Evolutionary conservation across 2,329 filamentous ascomycete genomes (phyloP), one percentile per base, ranked within the genome.

Genomic region (Meredithiella fracta): DNA sequence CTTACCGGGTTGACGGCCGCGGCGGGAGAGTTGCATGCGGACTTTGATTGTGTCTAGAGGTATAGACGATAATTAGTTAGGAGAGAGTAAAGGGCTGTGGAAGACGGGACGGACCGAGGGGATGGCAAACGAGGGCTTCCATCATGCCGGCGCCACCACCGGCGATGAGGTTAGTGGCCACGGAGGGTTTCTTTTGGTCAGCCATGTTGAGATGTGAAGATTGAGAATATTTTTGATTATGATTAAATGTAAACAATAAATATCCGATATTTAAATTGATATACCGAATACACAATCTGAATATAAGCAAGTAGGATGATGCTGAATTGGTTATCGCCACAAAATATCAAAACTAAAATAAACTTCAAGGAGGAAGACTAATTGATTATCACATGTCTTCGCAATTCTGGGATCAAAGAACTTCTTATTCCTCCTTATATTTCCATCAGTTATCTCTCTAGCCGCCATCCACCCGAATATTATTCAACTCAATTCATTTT

Each of bases 141-240:
- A 97, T 97, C 91, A 97, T 96, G 66, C 92, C 92, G 63, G 92
- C 92, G 70, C 88, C 88, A 67, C 92, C 92, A 67, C 92, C 92
- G 68, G 92, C 92, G 65, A 96, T 90, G 64, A 97, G 72, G 70
- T 96, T 96, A 51, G 86, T 90, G 47, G 90, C 90, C 60, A 82
- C 86, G 56, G 89, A 89, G 59, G 90, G 80, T 85, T 91, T 62
- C 75, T 67, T 57, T 62, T 65, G 55, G 65, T 64, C 51, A 56
- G 69, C 62, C 68, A 70, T 70, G 60, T 59, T 61, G 59, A 34
- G 26, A 34, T 34, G n/a, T n/a, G 40, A 44, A 7, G 40, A 44
- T 22, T 44, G 14, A 11, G 11, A 34, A 34, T 34, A 34, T 11
- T n/a, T n/a, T n/a, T 5, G 29, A 34, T 34, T 34, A 34, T 34